phyloP scores from a whole-genome alignment of 495 filamentous ascomycete species.

The Pyronema domesticum region DNA sequence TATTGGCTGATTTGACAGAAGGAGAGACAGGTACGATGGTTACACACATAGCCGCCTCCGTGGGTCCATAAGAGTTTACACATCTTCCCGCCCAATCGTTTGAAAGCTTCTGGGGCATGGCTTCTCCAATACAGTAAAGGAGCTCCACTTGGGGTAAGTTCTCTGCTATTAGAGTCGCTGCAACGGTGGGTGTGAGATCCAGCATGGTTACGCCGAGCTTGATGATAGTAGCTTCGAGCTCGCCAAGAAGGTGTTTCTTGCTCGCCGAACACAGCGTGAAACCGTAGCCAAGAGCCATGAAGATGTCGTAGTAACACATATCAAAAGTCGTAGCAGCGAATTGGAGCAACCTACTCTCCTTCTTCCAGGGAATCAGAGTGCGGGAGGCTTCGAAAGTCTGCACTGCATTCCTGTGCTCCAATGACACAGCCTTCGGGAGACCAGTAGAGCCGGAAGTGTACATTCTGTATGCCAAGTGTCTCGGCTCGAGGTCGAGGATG shows the following conservation, averaged over 20 bases:
- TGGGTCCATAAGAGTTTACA: constrained; percentile 44
- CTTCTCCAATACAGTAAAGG: constrained; percentile 33
- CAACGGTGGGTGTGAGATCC: constrained; percentile 30
- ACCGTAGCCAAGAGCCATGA: constrained; percentile 30
- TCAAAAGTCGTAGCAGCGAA: constrained; percentile 32
- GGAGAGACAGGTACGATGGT: constrained; percentile 16
- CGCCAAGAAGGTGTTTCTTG: constrained; percentile 21
- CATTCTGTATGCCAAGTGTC: constrained; percentile 26
- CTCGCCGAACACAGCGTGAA: constrained; percentile 28
- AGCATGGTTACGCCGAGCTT: constrained; percentile 22
- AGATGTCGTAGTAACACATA: constrained; percentile 32
- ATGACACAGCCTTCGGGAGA: constrained; percentile 27
- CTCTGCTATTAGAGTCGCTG: constrained; percentile 16
- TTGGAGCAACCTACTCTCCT: constrained; percentile 24
- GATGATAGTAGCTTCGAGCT: constrained; percentile 23
- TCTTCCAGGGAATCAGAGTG: constrained; percentile 25
- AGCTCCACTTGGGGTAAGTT: constrained; percentile 25
- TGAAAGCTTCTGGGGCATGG: constrained; percentile 36
- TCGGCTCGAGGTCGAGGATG: constrained; percentile 9
- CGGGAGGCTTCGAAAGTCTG: constrained; percentile 26
- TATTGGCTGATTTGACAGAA: constrained; percentile 17
- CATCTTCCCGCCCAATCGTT: constrained; percentile 37
- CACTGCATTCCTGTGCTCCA: constrained; percentile 27
- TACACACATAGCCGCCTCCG: constrained; percentile 26
- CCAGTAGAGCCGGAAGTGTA: constrained; percentile 29